Evolutionary conservation across 768 basidiomycete species (phyloP).

Genomic region (Favolaschia claudopus): DNA sequence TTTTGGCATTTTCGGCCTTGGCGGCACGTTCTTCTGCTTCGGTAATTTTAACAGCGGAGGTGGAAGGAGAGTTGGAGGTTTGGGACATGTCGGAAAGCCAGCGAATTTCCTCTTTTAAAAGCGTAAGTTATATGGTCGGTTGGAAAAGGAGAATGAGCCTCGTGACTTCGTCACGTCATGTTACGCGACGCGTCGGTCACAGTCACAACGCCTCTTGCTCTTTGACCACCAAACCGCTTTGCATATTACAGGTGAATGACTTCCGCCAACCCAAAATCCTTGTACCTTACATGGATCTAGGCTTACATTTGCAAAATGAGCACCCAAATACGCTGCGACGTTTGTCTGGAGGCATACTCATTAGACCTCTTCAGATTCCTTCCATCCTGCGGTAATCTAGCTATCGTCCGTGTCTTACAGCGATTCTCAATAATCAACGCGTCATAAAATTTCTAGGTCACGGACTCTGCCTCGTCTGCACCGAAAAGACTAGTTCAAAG

Average conservation of each 20-base stretch:
- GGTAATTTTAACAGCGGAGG: too few species aligned
- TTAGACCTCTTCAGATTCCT: constrained; percentile 23
- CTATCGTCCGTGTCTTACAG: neutral
- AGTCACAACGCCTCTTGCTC: too few species aligned
- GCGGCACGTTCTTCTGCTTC: too few species aligned
- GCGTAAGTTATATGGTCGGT: too few species aligned
- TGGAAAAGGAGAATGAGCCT: too few species aligned
- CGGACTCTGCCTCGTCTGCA: constrained; percentile 23
- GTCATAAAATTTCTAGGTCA: constrained; percentile 17
- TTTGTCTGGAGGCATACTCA: constrained; percentile 13
- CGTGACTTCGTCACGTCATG: too few species aligned
- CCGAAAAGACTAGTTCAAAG: constrained; percentile 7
- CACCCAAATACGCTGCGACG: constrained; percentile 18
- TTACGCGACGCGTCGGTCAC: too few species aligned
- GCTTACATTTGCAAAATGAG: constrained; percentile 5
- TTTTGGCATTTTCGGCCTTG: constrained; percentile 1
- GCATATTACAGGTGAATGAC: neutral
- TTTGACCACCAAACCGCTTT: too few species aligned
- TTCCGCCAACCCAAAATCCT: neutral
- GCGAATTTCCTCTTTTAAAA: too few species aligned
- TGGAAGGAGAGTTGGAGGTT: too few species aligned
- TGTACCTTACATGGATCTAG: neutral
- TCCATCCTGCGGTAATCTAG: constrained; percentile 11
- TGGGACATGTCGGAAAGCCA: too few species aligned
- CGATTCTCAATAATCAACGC: neutral